These are phyloP conservation scores for Geum urbanum DNA, from an alignment of 306 rosid species.

Conservation along the genomic window DNA sequence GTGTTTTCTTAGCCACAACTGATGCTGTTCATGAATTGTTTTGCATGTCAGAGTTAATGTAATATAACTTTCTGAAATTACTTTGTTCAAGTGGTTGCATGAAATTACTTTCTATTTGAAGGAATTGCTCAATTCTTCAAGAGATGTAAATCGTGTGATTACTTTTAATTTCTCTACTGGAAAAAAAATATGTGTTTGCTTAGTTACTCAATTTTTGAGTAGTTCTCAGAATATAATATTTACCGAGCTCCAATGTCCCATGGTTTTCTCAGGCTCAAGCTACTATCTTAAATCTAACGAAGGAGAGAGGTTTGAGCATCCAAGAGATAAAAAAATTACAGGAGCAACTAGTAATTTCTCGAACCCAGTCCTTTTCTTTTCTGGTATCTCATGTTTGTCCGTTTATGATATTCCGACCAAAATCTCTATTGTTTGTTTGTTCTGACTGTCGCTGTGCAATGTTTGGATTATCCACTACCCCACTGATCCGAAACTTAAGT, in stretches of 20 bases:
- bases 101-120: background rate
- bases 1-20: background rate
- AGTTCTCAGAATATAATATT: background rate
- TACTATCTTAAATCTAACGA: conserved; percentile 56
- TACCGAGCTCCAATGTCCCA: background rate
- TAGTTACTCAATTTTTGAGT: background rate
- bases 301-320: conserved; percentile 60
- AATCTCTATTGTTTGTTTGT: background rate
- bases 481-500: background rate
- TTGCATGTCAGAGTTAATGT: background rate
- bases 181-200: background rate
- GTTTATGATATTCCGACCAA: background rate
- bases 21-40: background rate
- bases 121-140: background rate
- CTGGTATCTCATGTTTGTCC: conserved; percentile 7
- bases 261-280: conserved; percentile 42
- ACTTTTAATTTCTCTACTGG: background rate
- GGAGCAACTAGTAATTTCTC: conserved; percentile 52
- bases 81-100: background rate
- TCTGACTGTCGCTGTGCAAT: background rate
- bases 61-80: background rate
- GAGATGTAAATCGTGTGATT: background rate
- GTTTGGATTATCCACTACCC: background rate
- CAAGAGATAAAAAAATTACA: conserved; percentile 41
- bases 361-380: conserved; percentile 3